phyloP scores from a whole-genome alignment of 2,329 filamentous ascomycete species.

The Fusarium irregulare region DNA sequence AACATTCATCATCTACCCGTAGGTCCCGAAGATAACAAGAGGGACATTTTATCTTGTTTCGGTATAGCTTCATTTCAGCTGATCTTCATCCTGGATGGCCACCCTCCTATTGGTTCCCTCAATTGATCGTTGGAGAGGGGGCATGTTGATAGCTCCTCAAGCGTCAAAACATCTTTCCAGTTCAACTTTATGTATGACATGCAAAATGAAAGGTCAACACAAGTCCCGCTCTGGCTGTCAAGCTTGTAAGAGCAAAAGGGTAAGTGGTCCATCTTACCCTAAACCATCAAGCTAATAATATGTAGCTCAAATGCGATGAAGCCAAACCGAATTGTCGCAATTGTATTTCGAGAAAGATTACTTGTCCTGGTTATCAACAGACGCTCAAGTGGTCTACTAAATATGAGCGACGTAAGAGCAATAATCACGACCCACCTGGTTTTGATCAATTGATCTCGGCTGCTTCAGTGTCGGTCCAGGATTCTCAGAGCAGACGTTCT shows the following conservation, averaged over 20 bases:
- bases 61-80: slow-evolving; percentile 24
- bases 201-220: slow-evolving; percentile 20
- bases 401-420: slow-evolving; percentile 22
- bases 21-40: slow-evolving; percentile 6
- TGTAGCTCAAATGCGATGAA: slow-evolving; percentile 33
- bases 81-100: slow-evolving; percentile 7
- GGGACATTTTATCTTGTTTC: slow-evolving; percentile 32
- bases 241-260: slow-evolving; percentile 27
- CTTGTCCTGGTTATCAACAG: slow-evolving; percentile 31
- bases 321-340: slow-evolving; percentile 25
- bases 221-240: slow-evolving; percentile 32
- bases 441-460: slow-evolving; percentile 27
- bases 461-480: slow-evolving; percentile 25
- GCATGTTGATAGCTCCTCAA: slow-evolving; percentile 4
- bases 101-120: slow-evolving; percentile 23
- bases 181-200: background rate
- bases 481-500: background rate
- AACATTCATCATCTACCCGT: slow-evolving; percentile 15
- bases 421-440: slow-evolving; percentile 10
- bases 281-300: background rate
- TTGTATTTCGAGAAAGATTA: slow-evolving; percentile 3
- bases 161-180: slow-evolving; percentile 2
- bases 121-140: slow-evolving; percentile 17
- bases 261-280: background rate
- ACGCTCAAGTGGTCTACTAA: slow-evolving; percentile 36